Evolutionary conservation across 2,329 filamentous ascomycete species (phyloP), one percentile per base, ranked within the genome.

Genomic region (Phyllosticta ampelicida): DNA sequence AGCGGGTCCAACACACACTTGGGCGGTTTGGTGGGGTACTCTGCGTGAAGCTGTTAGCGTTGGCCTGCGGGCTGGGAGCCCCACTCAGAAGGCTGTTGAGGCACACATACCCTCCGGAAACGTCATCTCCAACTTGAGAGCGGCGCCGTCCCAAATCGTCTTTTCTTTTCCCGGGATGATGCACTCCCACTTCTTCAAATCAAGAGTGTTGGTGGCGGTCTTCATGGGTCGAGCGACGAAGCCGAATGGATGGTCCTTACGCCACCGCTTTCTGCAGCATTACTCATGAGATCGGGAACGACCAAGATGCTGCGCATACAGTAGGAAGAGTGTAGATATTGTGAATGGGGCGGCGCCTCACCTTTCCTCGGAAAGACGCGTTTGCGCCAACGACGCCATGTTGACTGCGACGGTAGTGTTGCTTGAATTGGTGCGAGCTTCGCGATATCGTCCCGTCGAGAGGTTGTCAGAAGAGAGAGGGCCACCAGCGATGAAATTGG

Each of bases 11-110:
- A 29, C 57, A 21, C 83, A 96, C 94, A 99, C 77, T 99, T 99
- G 1, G 94, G 94, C 29, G 94, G 94, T 74, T 99, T 99, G 55
- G 95, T 99, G 16, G 94, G 94, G 73, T 99, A 99, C 69, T 99
- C 94, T 96, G 67, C 63, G 63, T 29, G 29, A 21, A 26, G 53
- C 26, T 53, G 29, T 61, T 54, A 61, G 55, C 36, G 44, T 16
- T 23, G 54, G 48, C 6, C 29, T 16, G 29, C 20, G 28, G 36
- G 10, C 26, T 19, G 48, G 18, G 50, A 5, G 48, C 50, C 51
- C 21, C 8, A 36, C 5, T 19, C 18, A 6, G 48, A 18, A 18
- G 48, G 23, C 6, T 9, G 54, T 11, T n/a, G 29, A 29, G 16
- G 36, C 36, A 29, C 48, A 75, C 84, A 73, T 75, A 94, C 90